Evolutionary conservation across 805 yeast genomes (phyloP), one percentile per base, ranked within the genome.

Genomic region (Starmerella sp.): DNA sequence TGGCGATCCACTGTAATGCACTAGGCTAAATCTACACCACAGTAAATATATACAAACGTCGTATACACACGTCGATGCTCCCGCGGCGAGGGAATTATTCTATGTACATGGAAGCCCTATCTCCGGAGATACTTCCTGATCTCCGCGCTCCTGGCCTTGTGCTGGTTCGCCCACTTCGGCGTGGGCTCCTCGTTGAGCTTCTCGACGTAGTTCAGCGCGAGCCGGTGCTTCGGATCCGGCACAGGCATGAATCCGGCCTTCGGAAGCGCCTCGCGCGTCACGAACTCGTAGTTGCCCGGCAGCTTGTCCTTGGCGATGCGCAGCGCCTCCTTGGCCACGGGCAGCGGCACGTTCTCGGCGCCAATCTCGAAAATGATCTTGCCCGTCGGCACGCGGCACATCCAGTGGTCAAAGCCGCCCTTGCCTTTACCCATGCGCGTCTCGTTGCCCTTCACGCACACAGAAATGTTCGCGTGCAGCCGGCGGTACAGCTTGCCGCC

Each of bases 391-490:
- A 93, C 93, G 65, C 98, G 81, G 36, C 83, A 86, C 65, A 95
- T 95, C 97, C 97, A 93, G 73, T 88, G 93, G 65, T 88, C 96
- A 67, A 93, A 91, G 0, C 90, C 84, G 72, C 98, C 98, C 72
- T 93, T 93, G 75, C 98, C 98, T 71, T 93, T 93, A 75, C 98
- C 98, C 98, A 93, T 93, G 83, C 98, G 93, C 10, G 96, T 88
- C 69, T 93, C 96, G 70, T 93, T 93, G 74, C 98, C 98, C 74
- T 93, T 93, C 58, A 86, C 81, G 71, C 96, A 89, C 11, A 93
- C 95, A 0, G 97, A 93, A 53, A 88, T 78, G 67, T 86, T 84
- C 28, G 96, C 84, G 51, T 82, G 80, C 54, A 90, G 75, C 67
- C 97, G 80, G 63, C 91, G 83, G 77, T 84, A 82, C 53, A 89